Conservation (phyloP, 2,329 filamentous ascomycete species). For the Hypoxylon sp. region DNA sequence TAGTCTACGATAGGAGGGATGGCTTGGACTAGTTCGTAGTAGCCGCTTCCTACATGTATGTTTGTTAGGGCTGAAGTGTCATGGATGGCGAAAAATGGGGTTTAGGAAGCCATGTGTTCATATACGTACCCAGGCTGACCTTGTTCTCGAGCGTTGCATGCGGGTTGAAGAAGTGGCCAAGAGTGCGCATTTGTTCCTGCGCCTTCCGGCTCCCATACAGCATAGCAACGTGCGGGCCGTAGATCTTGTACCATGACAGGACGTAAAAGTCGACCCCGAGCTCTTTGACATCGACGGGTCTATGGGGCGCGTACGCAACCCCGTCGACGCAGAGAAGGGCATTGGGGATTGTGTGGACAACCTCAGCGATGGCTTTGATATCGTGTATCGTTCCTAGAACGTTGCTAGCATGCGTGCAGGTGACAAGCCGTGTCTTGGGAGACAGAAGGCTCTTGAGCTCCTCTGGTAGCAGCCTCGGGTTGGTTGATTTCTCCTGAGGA, state of each 20-base stretch:
- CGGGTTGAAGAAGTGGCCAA: slow-evolving; percentile 73
- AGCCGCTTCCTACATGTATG: slow-evolving; percentile 71
- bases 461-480: slow-evolving; percentile 71
- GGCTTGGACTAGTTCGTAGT: slow-evolving; percentile 77
- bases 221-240: slow-evolving; percentile 80
- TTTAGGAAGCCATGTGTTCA: neutral
- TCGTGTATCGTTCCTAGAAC: slow-evolving; percentile 50
- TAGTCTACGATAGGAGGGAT: slow-evolving; percentile 75
- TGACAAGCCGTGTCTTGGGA: slow-evolving; percentile 76
- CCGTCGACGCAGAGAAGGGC: slow-evolving; percentile 81
- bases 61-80: neutral
- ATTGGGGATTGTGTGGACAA: slow-evolving; percentile 59
- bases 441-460: slow-evolving; percentile 73
- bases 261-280: slow-evolving; percentile 82
- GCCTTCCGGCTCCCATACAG: slow-evolving; percentile 75
- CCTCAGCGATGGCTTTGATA: slow-evolving; percentile 43
- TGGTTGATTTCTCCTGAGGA: slow-evolving; percentile 60
- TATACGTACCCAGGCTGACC: slow-evolving; percentile 61
- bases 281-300: slow-evolving; percentile 76
- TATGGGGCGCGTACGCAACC: slow-evolving; percentile 82
- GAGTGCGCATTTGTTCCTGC: slow-evolving; percentile 68
- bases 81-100: neutral
- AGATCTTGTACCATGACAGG: slow-evolving; percentile 90
- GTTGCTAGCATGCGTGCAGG: slow-evolving; percentile 77
- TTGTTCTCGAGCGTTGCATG: slow-evolving; percentile 73